Evolutionary conservation across 768 basidiomycete genomes (phyloP).

Genomic region (Auricularia sp.): DNA sequence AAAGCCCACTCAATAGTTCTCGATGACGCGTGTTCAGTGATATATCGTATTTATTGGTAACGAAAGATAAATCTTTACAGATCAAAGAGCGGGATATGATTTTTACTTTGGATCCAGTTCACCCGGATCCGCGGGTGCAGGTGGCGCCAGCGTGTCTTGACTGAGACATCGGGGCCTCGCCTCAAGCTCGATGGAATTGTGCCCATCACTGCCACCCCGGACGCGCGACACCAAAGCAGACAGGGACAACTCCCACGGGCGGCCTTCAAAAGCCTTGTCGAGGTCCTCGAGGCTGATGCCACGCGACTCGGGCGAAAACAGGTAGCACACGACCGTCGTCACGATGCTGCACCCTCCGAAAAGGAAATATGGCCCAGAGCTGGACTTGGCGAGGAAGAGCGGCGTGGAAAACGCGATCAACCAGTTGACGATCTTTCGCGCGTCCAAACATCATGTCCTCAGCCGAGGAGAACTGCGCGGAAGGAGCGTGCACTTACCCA

Average conservation of each 20-base stretch:
- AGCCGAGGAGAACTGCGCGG: not conserved
- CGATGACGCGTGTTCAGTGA: no score
- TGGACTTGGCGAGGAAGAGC: slow-evolving; percentile 33
- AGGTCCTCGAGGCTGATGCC: slow-evolving; percentile 35
- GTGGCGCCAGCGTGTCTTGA: no score
- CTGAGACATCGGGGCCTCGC: not conserved
- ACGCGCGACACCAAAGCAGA: not conserved
- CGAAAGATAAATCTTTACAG: no score
- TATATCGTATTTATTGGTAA: no score
- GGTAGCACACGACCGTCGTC: slow-evolving; percentile 27
- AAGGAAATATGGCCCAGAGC: slow-evolving; percentile 38
- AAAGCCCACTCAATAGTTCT: no score
- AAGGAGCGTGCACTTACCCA: slow-evolving; percentile 22
- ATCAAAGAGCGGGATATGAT: no score
- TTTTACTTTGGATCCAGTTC: no score
- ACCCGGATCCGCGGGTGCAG: no score
- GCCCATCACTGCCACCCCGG: not conserved
- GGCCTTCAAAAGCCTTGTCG: slow-evolving; percentile 25
- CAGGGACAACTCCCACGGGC: not conserved
- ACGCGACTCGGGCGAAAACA: slow-evolving; percentile 35
- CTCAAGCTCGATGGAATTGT: not conserved
- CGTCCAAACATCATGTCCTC: slow-evolving; percentile 9
- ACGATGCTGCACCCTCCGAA: slow-evolving; percentile 30
- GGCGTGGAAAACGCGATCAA: slow-evolving; percentile 36
- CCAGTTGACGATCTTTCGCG: slow-evolving; percentile 30